Conservation (phyloP, 2,329 filamentous ascomycete genomes). For the Hypomyces perniciosus region DNA sequence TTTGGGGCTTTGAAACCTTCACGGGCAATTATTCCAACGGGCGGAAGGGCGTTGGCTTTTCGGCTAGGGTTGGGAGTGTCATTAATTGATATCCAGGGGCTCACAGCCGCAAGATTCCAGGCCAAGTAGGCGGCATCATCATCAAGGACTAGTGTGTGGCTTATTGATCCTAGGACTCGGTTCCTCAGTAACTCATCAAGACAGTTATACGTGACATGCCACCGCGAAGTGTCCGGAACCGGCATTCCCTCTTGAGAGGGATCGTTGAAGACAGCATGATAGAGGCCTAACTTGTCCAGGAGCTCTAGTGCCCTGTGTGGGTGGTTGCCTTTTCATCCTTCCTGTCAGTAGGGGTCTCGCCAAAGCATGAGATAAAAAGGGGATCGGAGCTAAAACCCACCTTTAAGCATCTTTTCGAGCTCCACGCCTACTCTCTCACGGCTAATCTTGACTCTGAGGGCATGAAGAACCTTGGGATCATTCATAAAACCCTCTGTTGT, state of each 20-base stretch:
- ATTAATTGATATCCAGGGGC: constrained; percentile 60
- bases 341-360: neutral
- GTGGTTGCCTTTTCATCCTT: constrained; percentile 41
- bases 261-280: constrained; percentile 68
- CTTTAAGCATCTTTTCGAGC: constrained; percentile 52
- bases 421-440: constrained; percentile 84
- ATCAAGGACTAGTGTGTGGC: constrained; percentile 52
- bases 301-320: constrained; percentile 57
- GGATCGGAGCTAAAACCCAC: neutral
- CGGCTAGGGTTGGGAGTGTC: constrained; percentile 36
- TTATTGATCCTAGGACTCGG: constrained; percentile 41
- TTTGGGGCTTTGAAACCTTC: constrained; percentile 78
- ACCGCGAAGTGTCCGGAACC: constrained; percentile 52
- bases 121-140: constrained; percentile 62
- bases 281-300: constrained; percentile 62
- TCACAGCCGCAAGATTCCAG: constrained; percentile 70
- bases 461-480: constrained; percentile 67
- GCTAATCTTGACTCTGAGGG: constrained; percentile 83
- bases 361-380: neutral
- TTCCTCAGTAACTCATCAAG: constrained; percentile 47
- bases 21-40: constrained; percentile 47
- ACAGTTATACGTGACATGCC: constrained; percentile 58
- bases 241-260: constrained; percentile 49
- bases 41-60: constrained; percentile 49
- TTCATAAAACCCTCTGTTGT: constrained; percentile 68